Percentiles rank a stretch among this genome's conserved stretches.
Conservation (phyloP, 768 basidiomycete species). For the Tylopilus intermedius region DNA sequence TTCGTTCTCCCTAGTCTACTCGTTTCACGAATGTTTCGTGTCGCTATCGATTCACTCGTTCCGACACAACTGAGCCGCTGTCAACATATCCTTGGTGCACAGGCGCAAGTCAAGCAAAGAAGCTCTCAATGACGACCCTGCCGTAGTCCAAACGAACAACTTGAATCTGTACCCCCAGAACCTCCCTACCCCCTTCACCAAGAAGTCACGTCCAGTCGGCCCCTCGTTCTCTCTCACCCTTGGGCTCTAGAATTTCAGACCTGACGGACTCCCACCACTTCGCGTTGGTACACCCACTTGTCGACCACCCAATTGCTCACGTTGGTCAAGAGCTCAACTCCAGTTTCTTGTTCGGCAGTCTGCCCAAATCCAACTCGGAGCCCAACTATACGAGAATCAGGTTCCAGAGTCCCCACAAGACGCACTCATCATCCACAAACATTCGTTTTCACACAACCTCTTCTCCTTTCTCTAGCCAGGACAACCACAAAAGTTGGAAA, state of each 20-base stretch:
- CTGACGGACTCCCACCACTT: slow-evolving; percentile 20
- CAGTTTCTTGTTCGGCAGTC: slow-evolving; percentile 63
- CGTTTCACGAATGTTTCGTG: neutral
- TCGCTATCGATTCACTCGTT: neutral
- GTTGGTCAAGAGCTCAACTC: slow-evolving; percentile 40
- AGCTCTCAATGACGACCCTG: slow-evolving; percentile 28
- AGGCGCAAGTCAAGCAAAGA: slow-evolving; percentile 44
- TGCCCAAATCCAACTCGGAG: slow-evolving; percentile 30
- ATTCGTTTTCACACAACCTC: slow-evolving; percentile 91
- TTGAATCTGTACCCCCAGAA: neutral
- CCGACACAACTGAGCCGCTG: neutral
- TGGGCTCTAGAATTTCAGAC: slow-evolving; percentile 21
- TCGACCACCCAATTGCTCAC: slow-evolving; percentile 24
- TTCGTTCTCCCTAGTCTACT: neutral
- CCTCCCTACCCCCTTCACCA: slow-evolving; percentile 12
- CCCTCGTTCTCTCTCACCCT: slow-evolving; percentile 13
- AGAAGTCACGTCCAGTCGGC: slow-evolving; percentile 28
- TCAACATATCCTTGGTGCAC: slow-evolving; percentile 27
- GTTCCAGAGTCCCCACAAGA: slow-evolving; percentile 26
- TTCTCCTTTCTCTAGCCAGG: slow-evolving; percentile 92
- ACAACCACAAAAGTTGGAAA: slow-evolving; percentile 1
- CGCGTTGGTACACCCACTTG: slow-evolving; percentile 25
- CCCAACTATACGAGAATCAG: slow-evolving; percentile 14
- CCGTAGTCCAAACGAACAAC: slow-evolving; percentile 5
- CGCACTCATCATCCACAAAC: slow-evolving; percentile 86